Conservation (phyloP, 1,284 basidiomycete genomes). For the Boletellus dicymbophilus region DNA sequence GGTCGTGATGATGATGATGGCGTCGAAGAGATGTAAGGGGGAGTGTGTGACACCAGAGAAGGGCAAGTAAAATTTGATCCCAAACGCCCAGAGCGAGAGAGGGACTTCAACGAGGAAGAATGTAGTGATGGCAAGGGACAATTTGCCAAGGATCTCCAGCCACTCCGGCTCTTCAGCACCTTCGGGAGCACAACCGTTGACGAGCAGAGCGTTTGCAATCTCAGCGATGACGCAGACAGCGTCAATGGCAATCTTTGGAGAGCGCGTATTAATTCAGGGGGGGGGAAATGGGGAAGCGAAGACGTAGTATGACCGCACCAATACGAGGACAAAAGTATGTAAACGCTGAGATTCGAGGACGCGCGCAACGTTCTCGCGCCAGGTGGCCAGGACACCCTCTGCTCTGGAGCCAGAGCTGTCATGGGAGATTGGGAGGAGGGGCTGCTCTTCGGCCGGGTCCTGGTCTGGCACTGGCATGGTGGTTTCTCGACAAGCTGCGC, state of each 20-base stretch:
- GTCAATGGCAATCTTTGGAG: conserved; percentile 60
- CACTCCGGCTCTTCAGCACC: conserved; percentile 53
- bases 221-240: conserved; percentile 67
- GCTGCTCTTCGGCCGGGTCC: conserved; percentile 53
- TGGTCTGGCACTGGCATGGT: conserved; percentile 36
- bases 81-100: conserved; percentile 63
- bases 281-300: conserved; percentile 8
- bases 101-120: conserved; percentile 80
- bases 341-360: conserved; percentile 54
- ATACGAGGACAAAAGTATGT: conserved; percentile 60
- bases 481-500: conserved; percentile 26
- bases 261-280: conserved; percentile 10
- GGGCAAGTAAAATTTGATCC: conserved; percentile 59
- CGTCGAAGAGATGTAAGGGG: conserved; percentile 71
- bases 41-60: conserved; percentile 52
- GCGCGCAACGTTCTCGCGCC: conserved; percentile 42
- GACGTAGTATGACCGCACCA: conserved; percentile 42
- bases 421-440: conserved; percentile 45
- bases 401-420: conserved; percentile 19
- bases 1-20: conserved; percentile 66
- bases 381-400: conserved; percentile 20
- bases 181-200: conserved; percentile 48
- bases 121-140: conserved; percentile 69
- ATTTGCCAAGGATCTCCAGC: conserved; percentile 59
- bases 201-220: conserved; percentile 66